Conservation (phyloP, 768 basidiomycete species). For the Panaeolus cyanescens region DNA sequence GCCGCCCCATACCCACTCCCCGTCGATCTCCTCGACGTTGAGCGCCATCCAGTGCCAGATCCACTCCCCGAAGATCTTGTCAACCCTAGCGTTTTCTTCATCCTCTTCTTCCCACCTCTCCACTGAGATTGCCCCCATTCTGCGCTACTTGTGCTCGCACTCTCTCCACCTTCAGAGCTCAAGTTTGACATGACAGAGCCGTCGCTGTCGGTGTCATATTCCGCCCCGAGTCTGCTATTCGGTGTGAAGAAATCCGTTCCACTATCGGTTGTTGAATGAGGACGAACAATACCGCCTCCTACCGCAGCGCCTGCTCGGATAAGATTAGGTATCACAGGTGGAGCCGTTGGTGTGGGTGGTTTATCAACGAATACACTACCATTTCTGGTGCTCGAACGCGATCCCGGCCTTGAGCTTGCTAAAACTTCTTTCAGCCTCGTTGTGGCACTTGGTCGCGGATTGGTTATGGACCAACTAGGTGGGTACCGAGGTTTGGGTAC, state of each 20-base stretch:
- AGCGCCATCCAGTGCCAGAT: not conserved
- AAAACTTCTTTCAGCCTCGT: not conserved
- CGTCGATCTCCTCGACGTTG: not conserved
- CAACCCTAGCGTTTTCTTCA: not conserved
- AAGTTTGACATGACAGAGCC: not conserved
- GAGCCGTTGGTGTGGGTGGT: not conserved
- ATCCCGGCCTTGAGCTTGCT: not conserved
- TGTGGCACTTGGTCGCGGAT: not conserved
- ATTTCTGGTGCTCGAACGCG: not conserved
- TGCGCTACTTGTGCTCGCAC: not conserved
- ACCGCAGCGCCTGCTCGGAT: not conserved
- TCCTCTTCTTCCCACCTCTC: not conserved
- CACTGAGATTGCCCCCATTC: not conserved
- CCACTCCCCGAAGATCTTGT: not conserved
- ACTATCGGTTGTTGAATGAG: not conserved
- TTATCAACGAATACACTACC: not conserved
- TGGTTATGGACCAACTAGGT: no score
- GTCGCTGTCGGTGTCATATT: not conserved
- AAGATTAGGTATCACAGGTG: not conserved
- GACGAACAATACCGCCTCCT: not conserved
- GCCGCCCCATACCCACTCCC: not conserved
- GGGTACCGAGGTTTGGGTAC: not conserved
- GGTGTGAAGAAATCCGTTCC: not conserved
- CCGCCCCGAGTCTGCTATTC: no score
- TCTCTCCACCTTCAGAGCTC: not conserved